These are phyloP conservation scores for Erodium texanum DNA, from an alignment of 441 rosid species.

Conservation along the genomic window DNA sequence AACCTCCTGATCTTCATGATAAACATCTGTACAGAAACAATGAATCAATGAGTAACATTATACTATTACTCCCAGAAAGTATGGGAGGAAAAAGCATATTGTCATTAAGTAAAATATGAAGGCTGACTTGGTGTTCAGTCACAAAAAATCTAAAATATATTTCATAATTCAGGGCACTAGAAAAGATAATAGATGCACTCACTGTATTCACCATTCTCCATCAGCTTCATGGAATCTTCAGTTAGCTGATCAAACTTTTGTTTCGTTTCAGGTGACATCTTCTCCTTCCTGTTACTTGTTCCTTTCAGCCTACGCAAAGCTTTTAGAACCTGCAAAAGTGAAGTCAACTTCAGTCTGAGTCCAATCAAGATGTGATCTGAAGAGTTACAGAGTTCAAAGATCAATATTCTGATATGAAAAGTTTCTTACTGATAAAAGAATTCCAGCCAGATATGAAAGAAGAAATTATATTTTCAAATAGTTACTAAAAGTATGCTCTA, in stretches of 20 bases:
- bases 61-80: not conserved
- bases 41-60: constrained; percentile 6
- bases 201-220: constrained; percentile 84
- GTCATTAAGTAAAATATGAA: not conserved
- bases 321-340: constrained; percentile 52
- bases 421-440: not conserved
- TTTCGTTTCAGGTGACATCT: constrained; percentile 71
- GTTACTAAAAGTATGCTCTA: not conserved
- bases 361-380: not conserved
- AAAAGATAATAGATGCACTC: constrained; percentile 23
- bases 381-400: not conserved
- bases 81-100: not conserved
- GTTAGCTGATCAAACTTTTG: constrained; percentile 83
- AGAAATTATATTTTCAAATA: not conserved
- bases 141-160: not conserved
- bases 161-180: constrained; percentile 3
- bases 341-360: constrained; percentile 12
- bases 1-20: constrained; percentile 70
- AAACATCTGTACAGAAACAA: constrained; percentile 52
- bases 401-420: not conserved
- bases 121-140: not conserved
- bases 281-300: constrained; percentile 60
- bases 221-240: constrained; percentile 75
- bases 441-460: not conserved
- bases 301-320: constrained; percentile 93